Conservation (phyloP, 2,329 filamentous ascomycete species). For the Aspergillus flavus region DNA sequence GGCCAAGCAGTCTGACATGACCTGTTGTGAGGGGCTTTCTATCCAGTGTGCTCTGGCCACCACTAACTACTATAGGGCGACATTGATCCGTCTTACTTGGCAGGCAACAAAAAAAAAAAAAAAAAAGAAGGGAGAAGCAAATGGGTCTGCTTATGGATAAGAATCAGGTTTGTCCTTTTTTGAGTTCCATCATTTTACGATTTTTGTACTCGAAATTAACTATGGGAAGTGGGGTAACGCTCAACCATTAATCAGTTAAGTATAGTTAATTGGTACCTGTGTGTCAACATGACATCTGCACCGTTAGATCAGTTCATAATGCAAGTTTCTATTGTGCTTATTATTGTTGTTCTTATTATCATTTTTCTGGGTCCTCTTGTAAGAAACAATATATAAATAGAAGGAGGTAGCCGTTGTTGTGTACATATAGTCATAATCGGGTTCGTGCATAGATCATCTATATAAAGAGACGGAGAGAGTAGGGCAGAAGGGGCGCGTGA, state of each 20-base stretch:
- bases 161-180: neutral
- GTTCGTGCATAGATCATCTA: neutral
- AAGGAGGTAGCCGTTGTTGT: neutral
- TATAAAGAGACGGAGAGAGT: neutral
- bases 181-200: neutral
- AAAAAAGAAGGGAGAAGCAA: neutral
- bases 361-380: neutral
- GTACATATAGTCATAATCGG: slow-evolving; percentile 2
- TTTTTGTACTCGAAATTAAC: neutral
- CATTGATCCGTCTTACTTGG: slow-evolving; percentile 2
- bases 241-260: neutral
- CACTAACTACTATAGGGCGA: neutral
- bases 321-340: neutral
- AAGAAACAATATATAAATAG: neutral
- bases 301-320: neutral
- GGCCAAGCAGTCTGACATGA: slow-evolving; percentile 13
- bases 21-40: neutral
- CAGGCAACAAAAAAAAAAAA: neutral
- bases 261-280: neutral
- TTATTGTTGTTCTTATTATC: neutral
- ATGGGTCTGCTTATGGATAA: neutral
- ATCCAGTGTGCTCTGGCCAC: neutral
- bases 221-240: slow-evolving; percentile 5
- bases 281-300: neutral
- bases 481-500: neutral